A percentile compares a stretch with the other conserved stretches of the same genome.
Evolutionary conservation across 2,329 filamentous ascomycete species (phyloP).

Genomic region (Mycocentrospora acerina): DNA sequence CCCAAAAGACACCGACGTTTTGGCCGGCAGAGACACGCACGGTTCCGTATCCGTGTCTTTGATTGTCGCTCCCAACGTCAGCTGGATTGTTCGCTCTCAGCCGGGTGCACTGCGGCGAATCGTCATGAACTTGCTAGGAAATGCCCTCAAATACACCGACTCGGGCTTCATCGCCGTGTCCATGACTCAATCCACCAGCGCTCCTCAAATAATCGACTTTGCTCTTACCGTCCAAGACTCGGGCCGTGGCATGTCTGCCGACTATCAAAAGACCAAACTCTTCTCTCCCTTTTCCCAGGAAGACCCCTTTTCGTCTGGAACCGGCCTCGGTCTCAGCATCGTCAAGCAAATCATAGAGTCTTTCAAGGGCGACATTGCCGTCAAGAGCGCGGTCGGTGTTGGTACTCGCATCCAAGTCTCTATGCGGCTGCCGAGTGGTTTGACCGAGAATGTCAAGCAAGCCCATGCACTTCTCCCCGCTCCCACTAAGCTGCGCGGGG

Average conservation of each 20-base stretch:
- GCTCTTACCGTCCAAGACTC: constrained; percentile 41
- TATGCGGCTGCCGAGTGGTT: constrained; percentile 21
- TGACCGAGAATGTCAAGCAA: constrained; percentile 12
- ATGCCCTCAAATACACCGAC: constrained; percentile 39
- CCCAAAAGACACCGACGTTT: constrained; percentile 4
- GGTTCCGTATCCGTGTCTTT: constrained; percentile 31
- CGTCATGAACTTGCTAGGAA: constrained; percentile 40
- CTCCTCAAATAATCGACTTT: constrained; percentile 19
- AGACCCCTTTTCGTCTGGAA: constrained; percentile 35
- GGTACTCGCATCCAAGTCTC: constrained; percentile 32
- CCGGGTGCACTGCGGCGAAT: constrained; percentile 37
- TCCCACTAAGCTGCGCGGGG: constrained; percentile 18
- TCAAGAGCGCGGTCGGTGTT: constrained; percentile 28
- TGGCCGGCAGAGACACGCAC: constrained; percentile 23
- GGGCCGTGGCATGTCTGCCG: constrained; percentile 38
- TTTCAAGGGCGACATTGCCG: constrained; percentile 32
- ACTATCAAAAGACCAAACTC: constrained; percentile 34
- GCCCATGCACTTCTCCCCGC: constrained; percentile 14
- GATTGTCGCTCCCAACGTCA: constrained; percentile 30
- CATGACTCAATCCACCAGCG: constrained; percentile 18
- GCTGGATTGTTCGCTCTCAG: constrained; percentile 31
- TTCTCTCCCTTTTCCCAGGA: constrained; percentile 41
- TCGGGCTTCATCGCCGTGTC: constrained; percentile 32
- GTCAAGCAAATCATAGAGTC: constrained; percentile 40
- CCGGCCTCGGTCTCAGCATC: constrained; percentile 39